Percentiles rank a stretch among this genome's conserved stretches.
These are phyloP conservation scores for Colletotrichum cereale DNA, from an alignment of 2,329 filamentous ascomycete species.

Conservation along the genomic window DNA sequence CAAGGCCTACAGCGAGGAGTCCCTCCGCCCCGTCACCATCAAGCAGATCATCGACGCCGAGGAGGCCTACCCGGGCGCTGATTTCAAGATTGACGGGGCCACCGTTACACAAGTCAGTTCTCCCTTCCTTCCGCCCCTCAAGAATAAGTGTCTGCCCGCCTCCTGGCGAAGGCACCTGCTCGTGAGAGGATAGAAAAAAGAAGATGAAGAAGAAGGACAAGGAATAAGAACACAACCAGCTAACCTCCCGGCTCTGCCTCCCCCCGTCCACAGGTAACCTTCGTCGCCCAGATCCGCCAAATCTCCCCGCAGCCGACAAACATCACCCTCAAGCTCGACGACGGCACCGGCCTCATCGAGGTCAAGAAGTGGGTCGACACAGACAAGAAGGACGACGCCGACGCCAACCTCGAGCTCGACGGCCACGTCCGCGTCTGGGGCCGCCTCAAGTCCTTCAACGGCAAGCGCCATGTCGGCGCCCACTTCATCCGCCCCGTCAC, in stretches of 20 bases:
- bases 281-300: conserved; percentile 91
- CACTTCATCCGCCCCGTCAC: conserved; percentile 83
- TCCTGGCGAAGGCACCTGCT: background rate
- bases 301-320: conserved; percentile 91
- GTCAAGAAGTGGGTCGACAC: conserved; percentile 88
- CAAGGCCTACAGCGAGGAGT: conserved; percentile 80
- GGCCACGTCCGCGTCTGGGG: conserved; percentile 90
- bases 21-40: conserved; percentile 92
- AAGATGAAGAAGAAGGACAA: background rate
- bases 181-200: background rate
- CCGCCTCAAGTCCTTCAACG: conserved; percentile 84
- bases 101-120: conserved; percentile 75
- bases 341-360: conserved; percentile 93
- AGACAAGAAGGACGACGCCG: conserved; percentile 64
- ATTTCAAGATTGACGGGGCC: conserved; percentile 85
- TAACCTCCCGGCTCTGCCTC: background rate
- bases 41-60: conserved; percentile 91
- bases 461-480: conserved; percentile 84
- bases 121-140: background rate
- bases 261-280: conserved; percentile 61
- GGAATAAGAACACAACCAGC: background rate
- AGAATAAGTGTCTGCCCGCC: background rate
- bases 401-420: conserved; percentile 74
- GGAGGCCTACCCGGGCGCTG: conserved; percentile 77
- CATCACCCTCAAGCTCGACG: conserved; percentile 92